Base-by-base conservation (phyloP, 2,329 filamentous ascomycete genomes). In the Aspergillus sp. region DNA sequence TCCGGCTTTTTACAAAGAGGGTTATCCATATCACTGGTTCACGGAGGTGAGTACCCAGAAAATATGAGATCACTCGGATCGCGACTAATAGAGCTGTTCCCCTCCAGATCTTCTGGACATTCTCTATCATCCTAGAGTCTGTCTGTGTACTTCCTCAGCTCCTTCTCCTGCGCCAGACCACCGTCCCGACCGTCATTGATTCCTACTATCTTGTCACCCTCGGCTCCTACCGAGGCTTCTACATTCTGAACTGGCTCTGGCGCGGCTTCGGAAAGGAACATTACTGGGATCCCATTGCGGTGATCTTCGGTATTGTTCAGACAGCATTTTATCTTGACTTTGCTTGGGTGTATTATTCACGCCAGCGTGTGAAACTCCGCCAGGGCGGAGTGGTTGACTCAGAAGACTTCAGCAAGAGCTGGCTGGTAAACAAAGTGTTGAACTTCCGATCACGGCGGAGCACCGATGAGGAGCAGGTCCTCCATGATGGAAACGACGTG, bases 281-380 rank as follows among this genome's bases (percentile, higher is more conserved):
- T 38, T 73, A 76, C 53, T 82, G 83, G 51, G 85, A 90, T 58
- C 77, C 82, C 3, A 81, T 91, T 7, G 84, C 87, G 6, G 81
- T 93, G 63, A 80, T 94, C 52, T 96, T 95, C 61, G 91, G 91
- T 48, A 73, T 94, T 50, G 75, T 97, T 22, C 91, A 97, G 72
- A 96, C 90, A 0, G 83, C 86, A 1, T 81, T 96, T 39, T 96
- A 96, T 68, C 66, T 90, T 58, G 91, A 97, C 70, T 97, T 97
- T 65, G 90, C 89, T 32, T 96, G 90, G 90, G 90, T 97, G 1
- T 97, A 97, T 75, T 96, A 88, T 74, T 87, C 86, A 9, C 81
- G 91, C 54, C 91, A 96, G 73, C 82, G 90, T 49, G 90, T 97
- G 62, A 96, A 96, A 83, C 83, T 97, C 13, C 81, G 91, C 52